Evolutionary conservation across 441 rosid species (phyloP).

Genomic region (Pelargonium fulgidum): DNA sequence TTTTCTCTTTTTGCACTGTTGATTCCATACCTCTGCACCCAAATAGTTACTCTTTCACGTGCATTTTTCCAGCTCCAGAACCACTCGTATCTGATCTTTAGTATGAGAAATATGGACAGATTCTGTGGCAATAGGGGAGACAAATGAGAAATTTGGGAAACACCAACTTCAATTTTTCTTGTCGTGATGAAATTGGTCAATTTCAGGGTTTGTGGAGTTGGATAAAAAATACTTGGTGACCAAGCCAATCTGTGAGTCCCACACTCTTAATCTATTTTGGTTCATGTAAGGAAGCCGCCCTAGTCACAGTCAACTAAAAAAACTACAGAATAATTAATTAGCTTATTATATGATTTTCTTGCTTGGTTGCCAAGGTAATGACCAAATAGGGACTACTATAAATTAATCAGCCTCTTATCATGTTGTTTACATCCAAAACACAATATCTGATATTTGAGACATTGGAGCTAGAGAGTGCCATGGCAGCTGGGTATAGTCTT

Average conservation of each 20-base stretch:
- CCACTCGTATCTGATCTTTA: no score
- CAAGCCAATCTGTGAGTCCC: constrained; percentile 2
- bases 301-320: not conserved
- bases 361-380: not conserved
- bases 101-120: no score
- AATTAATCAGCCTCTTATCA: not conserved
- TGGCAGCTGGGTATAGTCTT: constrained; percentile 3
- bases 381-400: not conserved
- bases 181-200: no score
- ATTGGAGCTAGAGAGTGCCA: not conserved
- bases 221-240: not conserved
- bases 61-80: no score
- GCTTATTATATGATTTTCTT: not conserved
- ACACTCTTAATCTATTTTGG: not conserved
- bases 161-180: no score
- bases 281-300: not conserved
- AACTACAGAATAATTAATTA: not conserved
- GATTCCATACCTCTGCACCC: no score
- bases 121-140: no score
- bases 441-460: not conserved
- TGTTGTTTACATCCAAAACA: not conserved
- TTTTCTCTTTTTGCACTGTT: no score
- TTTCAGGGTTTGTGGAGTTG: not conserved
- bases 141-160: no score
- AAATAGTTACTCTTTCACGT: no score